Evolutionary conservation across 208 protist species (phyloP), one percentile per base, ranked within the genome.

Genomic region (Wallacemonas sp.): DNA sequence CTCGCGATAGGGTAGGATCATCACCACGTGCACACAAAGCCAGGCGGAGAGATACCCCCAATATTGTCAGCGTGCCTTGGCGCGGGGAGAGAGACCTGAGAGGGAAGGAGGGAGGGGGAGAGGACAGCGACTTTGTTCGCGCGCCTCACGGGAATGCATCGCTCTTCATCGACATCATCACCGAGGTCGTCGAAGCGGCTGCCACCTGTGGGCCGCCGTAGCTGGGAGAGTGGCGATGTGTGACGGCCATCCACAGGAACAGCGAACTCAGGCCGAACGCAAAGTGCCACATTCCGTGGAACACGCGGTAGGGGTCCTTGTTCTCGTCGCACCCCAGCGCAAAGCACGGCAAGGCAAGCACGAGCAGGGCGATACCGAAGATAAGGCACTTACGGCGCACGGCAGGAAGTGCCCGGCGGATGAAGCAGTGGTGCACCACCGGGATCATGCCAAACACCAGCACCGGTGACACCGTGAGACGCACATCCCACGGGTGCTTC

Each of bases 271-370:
- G 63, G 23, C 82, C 87, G n/a, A 52, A 73, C 41, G 89, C 77
- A 28, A 92, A 81, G 41, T 93, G 86, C 81, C 84, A 95, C 38
- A 77, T 26, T n/a, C 87, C 79, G 68, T 95, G 87, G 48, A 77
- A 92, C 23, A 95, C 69, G 44, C 87, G 84, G 39, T 77, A 88
- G 18, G 76, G 75, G 62, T 93, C 87, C 3, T 70, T 63, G 22
- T 42, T 22, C 29, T 93, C 85, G 65, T 93, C 63, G 11, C 90
- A 73, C 4, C 90, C 87, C 1, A 76, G 48, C 18, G 82, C 33
- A 57, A 95, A 95, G 57, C 74, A 90, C 18, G 65, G 57, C 12
- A 76, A 42, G 14, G 61, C 77, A 1, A 87, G 32, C 4, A 59
- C 41, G n/a, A 77, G 32, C 29, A 77, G 74, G 18, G 75, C 36